These are phyloP conservation scores for Pseudogymnoascus sp. DNA, from an alignment of 2,329 filamentous ascomycete species.

Conservation along the genomic window DNA sequence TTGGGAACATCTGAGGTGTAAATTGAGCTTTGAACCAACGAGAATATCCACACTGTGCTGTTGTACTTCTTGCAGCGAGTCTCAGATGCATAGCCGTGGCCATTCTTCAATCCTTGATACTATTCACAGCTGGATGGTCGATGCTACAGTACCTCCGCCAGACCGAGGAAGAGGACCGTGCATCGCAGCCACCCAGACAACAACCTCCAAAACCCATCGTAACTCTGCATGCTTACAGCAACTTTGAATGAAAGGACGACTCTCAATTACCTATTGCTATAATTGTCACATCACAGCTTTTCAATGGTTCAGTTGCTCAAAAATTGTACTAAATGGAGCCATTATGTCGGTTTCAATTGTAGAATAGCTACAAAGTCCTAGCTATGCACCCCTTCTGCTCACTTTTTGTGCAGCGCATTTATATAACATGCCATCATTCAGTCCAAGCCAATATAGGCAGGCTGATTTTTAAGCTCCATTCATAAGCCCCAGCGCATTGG, in stretches of 20 bases:
- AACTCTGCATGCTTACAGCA: background rate
- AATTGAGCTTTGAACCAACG: too few species aligned
- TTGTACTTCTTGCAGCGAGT: background rate
- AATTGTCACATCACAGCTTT: background rate
- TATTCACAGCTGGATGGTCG: background rate
- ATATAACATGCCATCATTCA: background rate
- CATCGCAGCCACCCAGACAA: background rate
- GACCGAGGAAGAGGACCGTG: background rate
- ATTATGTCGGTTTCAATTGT: background rate
- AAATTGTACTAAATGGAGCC: background rate
- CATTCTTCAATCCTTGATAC: background rate
- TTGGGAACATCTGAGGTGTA: background rate
- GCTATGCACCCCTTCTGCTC: background rate
- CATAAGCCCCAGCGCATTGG: conserved; percentile 2
- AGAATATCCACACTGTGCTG: background rate
- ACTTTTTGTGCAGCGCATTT: background rate
- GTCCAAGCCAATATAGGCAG: background rate
- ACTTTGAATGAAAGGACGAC: background rate
- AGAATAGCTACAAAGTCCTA: background rate
- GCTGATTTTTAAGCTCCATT: background rate
- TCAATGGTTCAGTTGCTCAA: background rate
- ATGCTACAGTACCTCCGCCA: background rate
- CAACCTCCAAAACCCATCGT: background rate
- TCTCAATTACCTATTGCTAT: background rate
- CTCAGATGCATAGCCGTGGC: background rate